Base-by-base conservation (phyloP, 805 yeast species). In the Metschnikowia kofuensis region DNA sequence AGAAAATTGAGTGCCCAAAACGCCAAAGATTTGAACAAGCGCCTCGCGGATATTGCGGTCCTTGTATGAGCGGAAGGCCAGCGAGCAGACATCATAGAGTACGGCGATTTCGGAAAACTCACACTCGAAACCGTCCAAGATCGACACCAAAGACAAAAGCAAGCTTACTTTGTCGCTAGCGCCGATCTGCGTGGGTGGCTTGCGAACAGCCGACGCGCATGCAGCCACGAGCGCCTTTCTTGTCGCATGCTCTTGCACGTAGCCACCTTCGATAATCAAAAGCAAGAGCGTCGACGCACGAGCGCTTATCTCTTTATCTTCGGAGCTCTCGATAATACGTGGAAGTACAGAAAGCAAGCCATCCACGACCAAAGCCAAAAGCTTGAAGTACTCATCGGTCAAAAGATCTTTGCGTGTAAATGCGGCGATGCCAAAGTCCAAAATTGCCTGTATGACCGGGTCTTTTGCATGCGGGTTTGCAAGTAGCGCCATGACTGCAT, bases 41-140 rank as follows among this genome's bases (percentile, higher is more conserved):
- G 79, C 76, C 11, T 66, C 67, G 48, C 98, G 78, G 49, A 87
- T 73, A n/a, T 77, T 75, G 35, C 79, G 74, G 44, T 87, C 91
- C 12, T 75, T 65, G 53, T 80, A 83, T 13, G 70, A 60, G 53
- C 79, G 76, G 65, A 87, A 82, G n/a, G 85, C 70, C 48, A 77
- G 77, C 1, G 89, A 74, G 38, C 81, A 66, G 1, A 74, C 70
- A 13, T 68, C 68, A 60, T 79, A 87, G 15, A 81, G 65, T 10
- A 73, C 68, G 42, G 68, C 59, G 13, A 85, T 69, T 9, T 79
- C 83, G 1, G 65, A 71, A 55, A 82, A 78, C 0, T 76, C 59
- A 53, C 87, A 78, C 12, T 80, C 80, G 55, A 73, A 77, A 8
- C 76, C 78, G 15, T 67, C 67, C 31, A 88, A 69, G 35, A 89